Percentiles rank a stretch among this genome's conserved stretches.
Evolutionary conservation across 768 basidiomycete species (phyloP).

Genomic region (Russula earlei): DNA sequence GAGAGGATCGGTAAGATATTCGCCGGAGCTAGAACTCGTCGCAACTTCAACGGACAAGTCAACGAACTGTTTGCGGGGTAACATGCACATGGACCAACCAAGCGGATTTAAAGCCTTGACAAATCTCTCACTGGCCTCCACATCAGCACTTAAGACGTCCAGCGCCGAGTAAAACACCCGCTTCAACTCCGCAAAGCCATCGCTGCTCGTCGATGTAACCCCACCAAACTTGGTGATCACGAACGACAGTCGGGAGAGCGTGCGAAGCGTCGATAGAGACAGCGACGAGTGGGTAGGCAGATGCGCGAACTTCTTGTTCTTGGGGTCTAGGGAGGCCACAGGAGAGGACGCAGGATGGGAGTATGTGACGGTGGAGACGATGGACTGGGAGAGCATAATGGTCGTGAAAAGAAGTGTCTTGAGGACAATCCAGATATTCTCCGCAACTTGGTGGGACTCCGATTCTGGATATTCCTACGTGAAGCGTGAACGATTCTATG

Average conservation of each 20-base stretch:
- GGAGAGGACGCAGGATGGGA: constrained; percentile 4
- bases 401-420: constrained; percentile 70
- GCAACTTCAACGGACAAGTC: background rate
- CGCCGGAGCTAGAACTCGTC: background rate
- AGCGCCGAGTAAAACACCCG: constrained; percentile 68
- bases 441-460: constrained; percentile 36
- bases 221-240: constrained; percentile 77
- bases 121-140: constrained; percentile 31
- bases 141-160: constrained; percentile 50
- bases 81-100: background rate
- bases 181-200: constrained; percentile 63
- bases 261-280: constrained; percentile 44
- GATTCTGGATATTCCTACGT: constrained; percentile 27
- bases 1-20: background rate
- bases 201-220: constrained; percentile 41
- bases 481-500: background rate
- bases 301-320: background rate
- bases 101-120: constrained; percentile 28
- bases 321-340: background rate
- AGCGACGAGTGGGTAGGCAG: constrained; percentile 35
- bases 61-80: background rate
- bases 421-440: constrained; percentile 54
- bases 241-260: constrained; percentile 61
- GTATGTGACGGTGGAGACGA: constrained; percentile 47
- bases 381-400: constrained; percentile 58